Base-by-base conservation (phyloP, 176 grass and related monocot species). In the Triticum aestivum region DNA sequence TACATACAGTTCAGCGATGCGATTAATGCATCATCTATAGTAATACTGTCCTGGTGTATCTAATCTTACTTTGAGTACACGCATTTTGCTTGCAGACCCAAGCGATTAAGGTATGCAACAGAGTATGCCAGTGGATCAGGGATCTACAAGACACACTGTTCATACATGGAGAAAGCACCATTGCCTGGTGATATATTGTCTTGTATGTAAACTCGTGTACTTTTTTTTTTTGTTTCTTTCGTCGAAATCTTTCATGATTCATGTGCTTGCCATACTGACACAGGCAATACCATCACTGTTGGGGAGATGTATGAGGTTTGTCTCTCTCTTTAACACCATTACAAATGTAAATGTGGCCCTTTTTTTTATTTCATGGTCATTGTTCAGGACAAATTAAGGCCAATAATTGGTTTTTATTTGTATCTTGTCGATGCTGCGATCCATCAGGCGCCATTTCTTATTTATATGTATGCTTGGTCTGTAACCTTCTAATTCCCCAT, bases 121-220 rank as follows among this genome's bases (percentile, higher is more conserved):
- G 94, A 89, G 90, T 99, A 83, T 99, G 97, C 84, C 97, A 99
- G 82, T 96, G 97, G 93, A 84, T 96, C 76, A 90, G 89, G 90
- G 97, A 99, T 75, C 80, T 96, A 62, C 94, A 99, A 90, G 96
- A 91, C 82, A 91, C 90, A 65, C 91, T 94, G 82, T 99, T 99
- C 87, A 87, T 99, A 15, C 89, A 95, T 6, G 97, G 90, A 81
- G 92, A 93, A 88, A 93, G 87, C 87, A 85, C 92, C 77, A 87
- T 99, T 91, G 92, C 92, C 61, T 99, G 97, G 97, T 99, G 94
- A 99, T 96, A 72, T 82, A 32, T 92, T 86, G 83, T 71, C 63
- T 70, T 61, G 69, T 66, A 72, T 85, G 85, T 91, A 78, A 80
- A 68, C 82, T 90, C 35, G 1, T 85, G 82, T 79, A 38, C 20